Evolutionary conservation across 208 protist species (phyloP).

Genomic region (Trypanosoma melophagium): DNA sequence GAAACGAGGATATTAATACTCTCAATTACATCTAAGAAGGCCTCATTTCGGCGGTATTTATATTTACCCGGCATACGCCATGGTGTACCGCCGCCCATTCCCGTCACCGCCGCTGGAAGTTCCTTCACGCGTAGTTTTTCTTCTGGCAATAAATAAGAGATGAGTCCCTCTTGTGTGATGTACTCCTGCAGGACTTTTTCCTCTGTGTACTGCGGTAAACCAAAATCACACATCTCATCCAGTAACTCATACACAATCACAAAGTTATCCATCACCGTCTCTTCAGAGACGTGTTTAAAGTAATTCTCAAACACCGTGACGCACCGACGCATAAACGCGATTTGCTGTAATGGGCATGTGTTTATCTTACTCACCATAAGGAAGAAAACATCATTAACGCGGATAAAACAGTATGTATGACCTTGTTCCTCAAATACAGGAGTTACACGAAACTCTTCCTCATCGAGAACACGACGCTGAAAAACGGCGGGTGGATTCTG

Average conservation of each 20-base stretch:
- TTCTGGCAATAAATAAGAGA: slow-evolving; percentile 41
- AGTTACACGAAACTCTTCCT: slow-evolving; percentile 89
- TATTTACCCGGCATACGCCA: slow-evolving; percentile 96
- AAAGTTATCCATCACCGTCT: slow-evolving; percentile 97
- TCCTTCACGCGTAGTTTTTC: slow-evolving; percentile 47
- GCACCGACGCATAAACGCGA: slow-evolving; percentile 94
- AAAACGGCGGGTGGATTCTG: slow-evolving; percentile 87
- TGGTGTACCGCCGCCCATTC: slow-evolving; percentile 91
- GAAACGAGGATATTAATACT: slow-evolving; percentile 95
- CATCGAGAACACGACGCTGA: slow-evolving; percentile 87
- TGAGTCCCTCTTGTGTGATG: slow-evolving; percentile 92
- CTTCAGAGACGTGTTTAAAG: slow-evolving; percentile 95
- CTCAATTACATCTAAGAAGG: slow-evolving; percentile 99
- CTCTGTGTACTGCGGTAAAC: slow-evolving; percentile 97
- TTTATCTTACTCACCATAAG: slow-evolving; percentile 96
- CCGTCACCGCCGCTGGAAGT: slow-evolving; percentile 86
- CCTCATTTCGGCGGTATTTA: slow-evolving; percentile 97
- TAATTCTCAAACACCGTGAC: slow-evolving; percentile 93
- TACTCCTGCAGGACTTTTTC: slow-evolving; percentile 94
- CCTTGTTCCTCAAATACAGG: slow-evolving; percentile 94
- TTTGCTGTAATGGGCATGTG: slow-evolving; percentile 90
- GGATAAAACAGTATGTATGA: slow-evolving; percentile 94
- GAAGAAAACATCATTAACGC: slow-evolving; percentile 94
- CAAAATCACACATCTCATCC: slow-evolving; percentile 99
- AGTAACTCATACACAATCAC: slow-evolving; percentile 98